Percentiles rank a stretch among this genome's conserved stretches.
These are phyloP conservation scores for Boletus semigastroideus DNA, from an alignment of 1,284 basidiomycete species.

Conservation along the genomic window DNA sequence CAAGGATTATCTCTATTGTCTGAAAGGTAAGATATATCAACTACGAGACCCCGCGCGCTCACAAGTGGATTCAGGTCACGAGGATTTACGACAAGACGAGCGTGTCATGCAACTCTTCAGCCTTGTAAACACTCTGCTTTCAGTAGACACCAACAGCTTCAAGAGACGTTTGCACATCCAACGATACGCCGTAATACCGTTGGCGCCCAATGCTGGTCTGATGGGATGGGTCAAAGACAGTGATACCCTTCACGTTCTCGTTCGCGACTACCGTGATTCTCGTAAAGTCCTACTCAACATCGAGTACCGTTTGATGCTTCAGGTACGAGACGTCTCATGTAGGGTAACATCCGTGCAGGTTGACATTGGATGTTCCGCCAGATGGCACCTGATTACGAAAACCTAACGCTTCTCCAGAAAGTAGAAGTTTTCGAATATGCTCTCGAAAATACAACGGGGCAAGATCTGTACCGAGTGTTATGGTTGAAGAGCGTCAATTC, in stretches of 20 bases:
- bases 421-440: conserved; percentile 99
- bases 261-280: conserved; percentile 93
- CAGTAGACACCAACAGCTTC: conserved; percentile 93
- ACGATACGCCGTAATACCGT: conserved; percentile 89
- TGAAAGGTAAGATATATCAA: conserved; percentile 68
- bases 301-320: conserved; percentile 97
- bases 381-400: conserved; percentile 99
- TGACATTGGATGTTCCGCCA: conserved; percentile 34
- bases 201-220: conserved; percentile 95
- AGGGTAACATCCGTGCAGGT: neutral
- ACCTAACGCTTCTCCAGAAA: conserved; percentile 92
- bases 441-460: conserved; percentile 97
- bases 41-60: neutral
- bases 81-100: conserved; percentile 98
- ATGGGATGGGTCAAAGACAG: conserved; percentile 96
- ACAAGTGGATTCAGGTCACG: conserved; percentile 67
- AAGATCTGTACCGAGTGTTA: conserved; percentile 97
- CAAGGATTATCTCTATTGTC: conserved; percentile 87
- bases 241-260: conserved; percentile 97
- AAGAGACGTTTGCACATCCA: conserved; percentile 96
- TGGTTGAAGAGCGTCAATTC: conserved; percentile 97
- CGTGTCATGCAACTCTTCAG: conserved; percentile 99
- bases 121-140: conserved; percentile 93
- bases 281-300: conserved; percentile 97
- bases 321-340: conserved; percentile 49